Conservation (phyloP, 2,329 filamentous ascomycete genomes). For the Cladosporium sp. region DNA sequence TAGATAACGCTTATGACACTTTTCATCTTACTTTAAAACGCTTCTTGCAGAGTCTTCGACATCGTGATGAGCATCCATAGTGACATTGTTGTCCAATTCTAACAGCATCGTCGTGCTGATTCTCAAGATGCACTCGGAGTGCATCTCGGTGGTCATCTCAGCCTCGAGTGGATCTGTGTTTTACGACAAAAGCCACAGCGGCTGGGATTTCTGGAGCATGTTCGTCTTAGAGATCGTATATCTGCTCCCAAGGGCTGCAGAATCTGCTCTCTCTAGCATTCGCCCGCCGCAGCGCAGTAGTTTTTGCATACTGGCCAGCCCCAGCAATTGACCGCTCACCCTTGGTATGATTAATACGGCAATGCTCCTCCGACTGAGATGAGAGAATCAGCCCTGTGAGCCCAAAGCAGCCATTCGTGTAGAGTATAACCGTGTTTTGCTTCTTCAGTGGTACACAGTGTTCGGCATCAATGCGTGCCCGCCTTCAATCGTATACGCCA, state of each 20-base stretch:
- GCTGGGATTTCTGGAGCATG: not conserved
- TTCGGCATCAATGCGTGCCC: not conserved
- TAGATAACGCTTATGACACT: not conserved
- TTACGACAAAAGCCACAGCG: not conserved
- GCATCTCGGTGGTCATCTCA: not conserved
- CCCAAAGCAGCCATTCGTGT: not conserved
- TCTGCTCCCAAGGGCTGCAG: not conserved
- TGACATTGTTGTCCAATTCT: not conserved
- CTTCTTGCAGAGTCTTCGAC: not conserved
- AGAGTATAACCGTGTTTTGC: no score
- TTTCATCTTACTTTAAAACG: not conserved
- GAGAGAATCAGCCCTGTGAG: not conserved
- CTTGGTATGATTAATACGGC: not conserved
- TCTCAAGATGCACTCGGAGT: not conserved
- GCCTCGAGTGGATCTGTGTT: not conserved
- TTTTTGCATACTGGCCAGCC: not conserved
- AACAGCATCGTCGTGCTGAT: not conserved
- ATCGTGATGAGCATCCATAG: not conserved
- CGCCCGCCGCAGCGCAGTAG: not conserved
- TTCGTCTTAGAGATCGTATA: not conserved
- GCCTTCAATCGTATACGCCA: not conserved
- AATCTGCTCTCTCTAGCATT: not conserved
- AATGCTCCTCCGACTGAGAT: not conserved
- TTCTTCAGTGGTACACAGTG: no score
- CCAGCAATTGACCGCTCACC: not conserved